These are phyloP conservation scores for Tuber brumale DNA, from an alignment of 495 filamentous ascomycete species.

Conservation along the genomic window DNA sequence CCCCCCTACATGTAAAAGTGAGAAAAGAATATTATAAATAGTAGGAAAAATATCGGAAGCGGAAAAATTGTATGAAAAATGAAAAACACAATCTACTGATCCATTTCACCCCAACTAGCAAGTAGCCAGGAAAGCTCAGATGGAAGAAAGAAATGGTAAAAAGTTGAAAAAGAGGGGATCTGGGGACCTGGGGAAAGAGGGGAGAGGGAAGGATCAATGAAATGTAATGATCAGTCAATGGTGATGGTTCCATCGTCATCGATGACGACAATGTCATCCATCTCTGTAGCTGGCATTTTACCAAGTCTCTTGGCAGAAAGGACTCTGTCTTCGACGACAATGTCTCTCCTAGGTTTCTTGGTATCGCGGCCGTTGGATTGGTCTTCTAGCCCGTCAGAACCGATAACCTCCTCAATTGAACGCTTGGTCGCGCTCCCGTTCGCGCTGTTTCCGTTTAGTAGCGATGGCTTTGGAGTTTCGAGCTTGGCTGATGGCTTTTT, in stretches of 20 bases:
- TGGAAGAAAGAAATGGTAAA: not conserved
- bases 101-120: not conserved
- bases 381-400: conserved; percentile 3
- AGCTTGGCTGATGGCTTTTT: conserved; percentile 47
- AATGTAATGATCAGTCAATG: conserved; percentile 24
- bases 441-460: conserved; percentile 24
- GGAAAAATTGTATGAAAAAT: not conserved
- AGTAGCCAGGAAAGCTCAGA: not conserved
- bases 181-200: no score
- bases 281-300: conserved; percentile 20
- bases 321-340: conserved; percentile 27
- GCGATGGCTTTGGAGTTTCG: conserved; percentile 6
- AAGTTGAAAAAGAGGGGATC: not conserved
- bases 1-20: not conserved
- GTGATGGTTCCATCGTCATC: conserved; percentile 53
- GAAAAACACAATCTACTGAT: not conserved
- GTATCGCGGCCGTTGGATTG: conserved; percentile 20
- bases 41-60: not conserved
- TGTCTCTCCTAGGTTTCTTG: conserved; percentile 48
- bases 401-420: conserved; percentile 23
- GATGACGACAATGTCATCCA: conserved; percentile 48
- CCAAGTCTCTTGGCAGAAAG: conserved; percentile 14
- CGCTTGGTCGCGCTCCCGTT: conserved; percentile 34
- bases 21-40: conserved; percentile 1
- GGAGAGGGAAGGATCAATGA: not conserved